Base-by-base conservation (phyloP, 768 basidiomycete genomes). In the Termitomyces sp. region DNA sequence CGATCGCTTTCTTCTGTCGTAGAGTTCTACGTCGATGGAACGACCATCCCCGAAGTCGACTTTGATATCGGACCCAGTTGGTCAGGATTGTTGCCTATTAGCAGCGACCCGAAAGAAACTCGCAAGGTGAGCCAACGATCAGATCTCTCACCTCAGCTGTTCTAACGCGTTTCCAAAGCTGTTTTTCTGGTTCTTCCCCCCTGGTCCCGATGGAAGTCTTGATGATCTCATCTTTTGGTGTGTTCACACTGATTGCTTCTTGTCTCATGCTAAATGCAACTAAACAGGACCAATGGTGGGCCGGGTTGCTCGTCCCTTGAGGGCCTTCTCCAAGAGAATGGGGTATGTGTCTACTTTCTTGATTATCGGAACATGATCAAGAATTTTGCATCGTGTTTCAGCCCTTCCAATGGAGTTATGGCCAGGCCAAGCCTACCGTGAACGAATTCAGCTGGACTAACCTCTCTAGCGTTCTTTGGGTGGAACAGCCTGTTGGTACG, bases 131-230 rank as follows among this genome's bases (percentile, higher is more conserved):
- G 49, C 18, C 36, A 39, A 20, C 13, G n/a, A 20, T 24, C 3
- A 11, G 11, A 2, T 20, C 2, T 8, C n/a, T 35, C n/a, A 28
- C 18, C 45, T 18, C 15, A 39, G 42, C 1, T 1, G 32, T 40
- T 20, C 15, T 39, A 18, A 18, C 54, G 35, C 59, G 38, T 33
- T n/a, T 44, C 16, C 39, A 0, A 57, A 91, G 88, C 80, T 91
- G 16, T 92, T 88, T 77, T 92, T 92, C 75, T 91, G 90, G 90
- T 88, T 90, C 74, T 91, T 90, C 77, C 90, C 90, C 57, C 88
- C 90, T 1, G 89, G 88, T 4, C 87, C 88, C 0, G 75, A 84
- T 65, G 90, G 89, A 20, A 88, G 85, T 64, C 68, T 82, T 4
- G 88, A 92, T 66, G 89, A 91, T 68, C 67, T 92, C 48, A 87